Evolutionary conservation across 148 eudicot genomes (phyloP).

Genomic region (Drosera capensis): DNA sequence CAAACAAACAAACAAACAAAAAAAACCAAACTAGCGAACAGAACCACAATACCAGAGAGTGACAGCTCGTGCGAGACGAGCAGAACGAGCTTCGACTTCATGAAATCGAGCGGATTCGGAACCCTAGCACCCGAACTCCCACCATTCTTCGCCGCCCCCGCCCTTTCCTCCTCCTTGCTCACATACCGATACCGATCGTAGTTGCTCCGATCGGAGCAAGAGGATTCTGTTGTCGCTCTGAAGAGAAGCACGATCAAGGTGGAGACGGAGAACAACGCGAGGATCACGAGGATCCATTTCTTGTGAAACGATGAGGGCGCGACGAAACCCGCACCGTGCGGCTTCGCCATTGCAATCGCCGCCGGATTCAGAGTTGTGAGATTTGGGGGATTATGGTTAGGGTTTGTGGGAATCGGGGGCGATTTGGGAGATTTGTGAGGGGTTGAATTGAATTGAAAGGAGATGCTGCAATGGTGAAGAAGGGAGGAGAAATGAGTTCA

Average conservation of each 20-base stretch:
- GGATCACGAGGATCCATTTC: conserved; percentile 40
- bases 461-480: too few species aligned
- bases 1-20: not conserved
- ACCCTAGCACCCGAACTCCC: conserved; percentile 1
- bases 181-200: not conserved
- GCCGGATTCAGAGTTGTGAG: too few species aligned
- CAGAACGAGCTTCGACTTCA: conserved; percentile 88
- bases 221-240: conserved; percentile 40
- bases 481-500: too few species aligned
- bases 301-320: conserved; percentile 21
- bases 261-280: conserved; percentile 34
- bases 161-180: conserved; percentile 1
- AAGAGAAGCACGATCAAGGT: conserved; percentile 52
- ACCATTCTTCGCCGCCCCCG: too few species aligned
- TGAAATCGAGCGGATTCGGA: conserved; percentile 55
- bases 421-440: too few species aligned
- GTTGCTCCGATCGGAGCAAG: conserved; percentile 16
- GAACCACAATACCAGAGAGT: conserved; percentile 50
- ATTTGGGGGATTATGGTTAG: too few species aligned
- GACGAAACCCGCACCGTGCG: conserved; percentile 6
- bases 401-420: too few species aligned
- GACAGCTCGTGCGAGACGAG: conserved; percentile 92
- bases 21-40: not conserved
- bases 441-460: too few species aligned
- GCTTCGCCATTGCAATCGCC: conserved; percentile 62